Evolutionary conservation across 345 rosid species (phyloP).

Genomic region (Eucalyptus curtisii): DNA sequence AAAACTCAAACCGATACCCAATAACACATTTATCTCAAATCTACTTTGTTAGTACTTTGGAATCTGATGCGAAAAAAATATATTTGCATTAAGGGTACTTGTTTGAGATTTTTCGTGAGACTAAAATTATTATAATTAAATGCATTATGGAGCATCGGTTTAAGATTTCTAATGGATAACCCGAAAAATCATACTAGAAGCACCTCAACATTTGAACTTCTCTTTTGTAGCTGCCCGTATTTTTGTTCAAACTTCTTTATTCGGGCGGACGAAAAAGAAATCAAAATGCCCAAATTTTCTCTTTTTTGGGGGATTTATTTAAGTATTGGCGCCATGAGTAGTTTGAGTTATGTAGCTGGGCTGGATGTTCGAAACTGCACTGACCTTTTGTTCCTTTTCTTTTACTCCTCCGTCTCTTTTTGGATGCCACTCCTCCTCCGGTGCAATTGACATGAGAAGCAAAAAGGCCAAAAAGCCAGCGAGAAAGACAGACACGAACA

Average conservation of each 20-base stretch:
- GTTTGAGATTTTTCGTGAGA: fast-evolving
- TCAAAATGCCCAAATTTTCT: neutral
- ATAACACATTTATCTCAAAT: neutral
- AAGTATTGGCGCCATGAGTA: neutral
- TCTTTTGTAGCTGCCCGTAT: neutral
- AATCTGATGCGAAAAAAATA: fast-evolving
- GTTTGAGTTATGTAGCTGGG: neutral
- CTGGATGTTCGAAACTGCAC: neutral
- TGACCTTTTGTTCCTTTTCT: neutral
- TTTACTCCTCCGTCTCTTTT: neutral
- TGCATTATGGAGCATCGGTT: fast-evolving
- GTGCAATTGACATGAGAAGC: neutral
- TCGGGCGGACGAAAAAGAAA: neutral
- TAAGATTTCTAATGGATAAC: neutral
- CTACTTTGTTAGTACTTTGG: neutral
- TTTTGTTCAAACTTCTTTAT: neutral
- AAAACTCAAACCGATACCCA: neutral
- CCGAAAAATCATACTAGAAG: neutral
- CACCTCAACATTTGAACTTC: neutral
- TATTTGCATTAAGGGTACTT: fast-evolving
- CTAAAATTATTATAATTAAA: fast-evolving
- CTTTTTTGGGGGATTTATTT: neutral
- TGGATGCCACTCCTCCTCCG: neutral
- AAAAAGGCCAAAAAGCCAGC: neutral
- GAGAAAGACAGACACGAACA: neutral